Evolutionary conservation across 352 stramenopile species (phyloP).

Genomic region (Phytophthora cajani): DNA sequence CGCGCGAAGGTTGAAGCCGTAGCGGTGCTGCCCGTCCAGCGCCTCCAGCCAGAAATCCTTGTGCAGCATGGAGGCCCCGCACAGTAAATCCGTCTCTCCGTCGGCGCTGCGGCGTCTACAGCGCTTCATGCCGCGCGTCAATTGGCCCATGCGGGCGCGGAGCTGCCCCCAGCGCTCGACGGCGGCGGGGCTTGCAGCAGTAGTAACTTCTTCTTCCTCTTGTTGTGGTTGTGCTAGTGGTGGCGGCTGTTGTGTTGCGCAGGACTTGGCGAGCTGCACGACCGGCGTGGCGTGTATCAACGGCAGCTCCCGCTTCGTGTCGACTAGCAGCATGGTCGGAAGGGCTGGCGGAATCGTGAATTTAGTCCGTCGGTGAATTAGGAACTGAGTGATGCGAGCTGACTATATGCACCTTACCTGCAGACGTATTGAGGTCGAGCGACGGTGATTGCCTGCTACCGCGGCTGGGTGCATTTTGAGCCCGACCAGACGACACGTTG

Average conservation of each 20-base stretch:
- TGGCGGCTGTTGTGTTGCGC: background rate
- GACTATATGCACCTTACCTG: background rate
- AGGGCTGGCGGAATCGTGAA: background rate
- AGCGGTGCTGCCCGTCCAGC: slow-evolving; percentile 74
- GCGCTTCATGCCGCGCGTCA: slow-evolving; percentile 42
- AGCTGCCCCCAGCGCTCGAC: slow-evolving; percentile 40
- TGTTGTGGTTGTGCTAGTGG: no score
- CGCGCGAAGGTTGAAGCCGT: slow-evolving; percentile 71
- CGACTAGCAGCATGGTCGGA: slow-evolving; percentile 23
- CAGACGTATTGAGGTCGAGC: background rate
- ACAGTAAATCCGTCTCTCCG: slow-evolving; percentile 4
- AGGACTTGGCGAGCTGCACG: slow-evolving; percentile 17
- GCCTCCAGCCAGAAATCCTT: slow-evolving; percentile 82
- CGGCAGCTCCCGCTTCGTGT: slow-evolving; percentile 13
- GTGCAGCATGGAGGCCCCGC: slow-evolving; percentile 55
- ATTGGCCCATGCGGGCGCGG: slow-evolving; percentile 33
- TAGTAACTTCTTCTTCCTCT: background rate
- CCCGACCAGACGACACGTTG: slow-evolving; percentile 13
- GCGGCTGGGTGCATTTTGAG: slow-evolving; percentile 20
- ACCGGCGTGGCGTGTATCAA: slow-evolving; percentile 13
- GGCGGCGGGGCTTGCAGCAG: background rate
- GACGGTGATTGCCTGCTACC: slow-evolving; percentile 10
- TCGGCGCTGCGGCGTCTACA: slow-evolving; percentile 13
- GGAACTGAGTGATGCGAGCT: slow-evolving; percentile 2
- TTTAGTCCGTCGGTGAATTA: background rate